Evolutionary conservation across 805 yeast genomes (phyloP), one percentile per base, ranked within the genome.

Genomic region (Lipomyces yamanashiensis): DNA sequence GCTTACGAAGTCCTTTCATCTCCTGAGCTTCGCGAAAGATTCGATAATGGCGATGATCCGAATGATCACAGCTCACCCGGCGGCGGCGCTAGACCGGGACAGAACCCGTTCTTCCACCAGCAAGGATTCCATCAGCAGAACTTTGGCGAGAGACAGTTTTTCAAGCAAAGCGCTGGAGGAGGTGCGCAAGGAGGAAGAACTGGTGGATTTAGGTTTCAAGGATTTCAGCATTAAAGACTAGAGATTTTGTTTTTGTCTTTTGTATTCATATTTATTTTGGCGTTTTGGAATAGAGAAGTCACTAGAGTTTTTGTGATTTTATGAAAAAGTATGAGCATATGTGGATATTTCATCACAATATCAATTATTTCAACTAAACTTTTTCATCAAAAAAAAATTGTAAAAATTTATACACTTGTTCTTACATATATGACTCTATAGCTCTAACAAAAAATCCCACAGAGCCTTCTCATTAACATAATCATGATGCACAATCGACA

Each of bases 401-500:
- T 21, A 19, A 15, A 28, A 10, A 9, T 19, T 45, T 19, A 19
- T 45, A 19, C 50, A 7, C 21, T 17, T 43, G 10, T 17, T 13
- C 41, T n/a, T n/a, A 43, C 41, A 43, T 36, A 44, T 44, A 8
- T 39, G 8, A 15, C 54, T 53, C 39, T 54, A 45, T 41, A 43
- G 9, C 40, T 45, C 52, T 40, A 55, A 37, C 60, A 89, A 75
- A 56, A 84, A 70, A 23, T 86, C 87, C 98, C 98, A 92, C 56
- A 92, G 80, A 0, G 87, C 96, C 63, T 81, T 78, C 70, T 87
- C 90, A 59, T 87, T 82, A 54, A 84, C 84, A 76, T 82, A 91
- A 72, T 92, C 93, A 73, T 92, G 97, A 74, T 90, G 91, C 37
- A 93, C 87, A 66, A 93, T 81, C 49, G 97, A 88, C n/a, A 92